Base-by-base conservation (phyloP, 441 rosid genomes). In the Pelargonium myrrhifolium region DNA sequence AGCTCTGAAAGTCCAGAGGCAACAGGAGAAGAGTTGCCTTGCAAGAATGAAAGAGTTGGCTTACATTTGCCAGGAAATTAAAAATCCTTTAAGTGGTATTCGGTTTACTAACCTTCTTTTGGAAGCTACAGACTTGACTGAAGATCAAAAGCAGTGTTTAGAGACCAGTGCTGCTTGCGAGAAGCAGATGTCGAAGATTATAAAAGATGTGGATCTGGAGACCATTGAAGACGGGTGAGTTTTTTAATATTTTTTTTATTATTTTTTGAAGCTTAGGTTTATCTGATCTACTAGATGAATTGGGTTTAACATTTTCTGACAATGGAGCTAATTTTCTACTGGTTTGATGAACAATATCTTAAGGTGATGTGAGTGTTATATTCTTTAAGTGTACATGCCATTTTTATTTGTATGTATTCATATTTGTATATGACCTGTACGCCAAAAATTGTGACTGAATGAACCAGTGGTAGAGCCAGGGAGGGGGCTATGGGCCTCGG, bases 151-250 rank as follows among this genome's bases (percentile, higher is more conserved):
- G 26, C 72, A 72, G 80, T 84, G 86, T 65, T 62, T 89, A 72
- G 85, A 77, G 74, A 85, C 71, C 8, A 81, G 79, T 47, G 18
- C 78, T 35, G 72, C 73, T 71, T 89, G 94, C 75, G 85, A 75
- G 71, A 86, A 86, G 79, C 96, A 91, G 74, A 72, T 91, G 72
- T 78, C 78, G 37, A 91, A 82, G 71, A 82, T 89, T 65, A 65
- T 86, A 47, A 73, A 72, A 37, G 92, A 89, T 76, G 76, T 82
- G 31, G 88, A 91, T 75, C 67, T 89, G 42, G 83, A 84, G 63
- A 86, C 85, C 66, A 85, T 89, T 51, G 90, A 87, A 71, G 90
- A 89, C 68, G 70, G 96, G 97, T 91, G 84, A 26, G 81, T 45
- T n/a, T 10, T 45, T 18, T 35, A 2, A n/a, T n/a, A n/a, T n/a